A percentile compares a stretch with the other conserved stretches of the same genome.
Evolutionary conservation across 768 basidiomycete species (phyloP).

Genomic region (Auriscalpium orientale): DNA sequence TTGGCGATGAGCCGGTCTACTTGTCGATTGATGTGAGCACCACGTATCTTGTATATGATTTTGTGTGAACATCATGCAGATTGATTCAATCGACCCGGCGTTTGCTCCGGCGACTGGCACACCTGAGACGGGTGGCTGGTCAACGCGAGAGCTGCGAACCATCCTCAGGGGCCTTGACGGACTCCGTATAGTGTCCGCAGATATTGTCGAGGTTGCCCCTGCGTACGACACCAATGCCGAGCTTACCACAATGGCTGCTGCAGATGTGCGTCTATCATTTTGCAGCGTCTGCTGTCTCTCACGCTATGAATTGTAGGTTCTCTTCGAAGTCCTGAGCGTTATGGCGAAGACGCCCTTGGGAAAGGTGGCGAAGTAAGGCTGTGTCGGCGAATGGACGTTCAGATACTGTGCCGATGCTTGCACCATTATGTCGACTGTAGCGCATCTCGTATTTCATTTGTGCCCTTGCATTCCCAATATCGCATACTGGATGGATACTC

Average conservation of each 20-base stretch:
- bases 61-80: constrained; percentile 30
- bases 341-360: constrained; percentile 78
- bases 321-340: constrained; percentile 69
- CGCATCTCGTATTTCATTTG: too few relatives aligned
- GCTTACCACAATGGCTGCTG: constrained; percentile 56
- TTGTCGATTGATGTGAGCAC: constrained; percentile 64
- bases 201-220: constrained; percentile 81
- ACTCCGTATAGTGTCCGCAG: constrained; percentile 69
- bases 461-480: too few relatives aligned
- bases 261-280: constrained; percentile 35
- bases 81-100: constrained; percentile 74
- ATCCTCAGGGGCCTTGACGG: constrained; percentile 73
- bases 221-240: constrained; percentile 69
- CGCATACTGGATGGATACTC: too few relatives aligned
- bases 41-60: constrained; percentile 1
- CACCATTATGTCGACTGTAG: too few relatives aligned
- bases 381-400: too few relatives aligned
- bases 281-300: constrained; percentile 28
- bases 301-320: constrained; percentile 41
- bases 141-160: constrained; percentile 71
- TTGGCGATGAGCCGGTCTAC: constrained; percentile 70
- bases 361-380: constrained; percentile 27
- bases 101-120: constrained; percentile 83
- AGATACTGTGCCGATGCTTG: too few relatives aligned
- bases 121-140: constrained; percentile 81